Percentiles rank a stretch among this genome's conserved stretches.
Conservation (phyloP, 306 rosid species). For the Morella rubra region DNA sequence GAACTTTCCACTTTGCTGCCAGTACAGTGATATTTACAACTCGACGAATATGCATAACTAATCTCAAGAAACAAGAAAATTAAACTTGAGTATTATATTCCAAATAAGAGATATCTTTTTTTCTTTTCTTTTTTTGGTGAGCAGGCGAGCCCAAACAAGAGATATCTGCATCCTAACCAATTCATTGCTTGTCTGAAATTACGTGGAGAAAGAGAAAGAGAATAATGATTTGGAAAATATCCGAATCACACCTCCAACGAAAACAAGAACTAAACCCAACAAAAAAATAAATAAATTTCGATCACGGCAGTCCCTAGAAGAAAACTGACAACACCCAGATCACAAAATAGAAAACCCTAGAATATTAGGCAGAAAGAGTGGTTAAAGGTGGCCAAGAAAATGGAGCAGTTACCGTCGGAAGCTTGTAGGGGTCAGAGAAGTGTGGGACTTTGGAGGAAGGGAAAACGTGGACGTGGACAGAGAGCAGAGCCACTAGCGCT, state of each 20-base stretch:
- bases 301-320: conserved; percentile 15
- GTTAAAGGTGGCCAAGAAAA: not conserved
- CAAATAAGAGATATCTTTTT: not conserved
- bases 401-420: conserved; percentile 52
- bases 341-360: conserved; percentile 23
- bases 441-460: conserved; percentile 54
- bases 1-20: not conserved
- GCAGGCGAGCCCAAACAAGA: not conserved
- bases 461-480: conserved; percentile 56
- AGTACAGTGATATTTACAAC: not conserved
- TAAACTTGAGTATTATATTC: not conserved
- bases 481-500: conserved; percentile 52
- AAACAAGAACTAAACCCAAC: not conserved
- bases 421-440: conserved; percentile 59
- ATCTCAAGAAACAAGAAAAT: not conserved
- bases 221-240: not conserved
- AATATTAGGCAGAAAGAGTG: not conserved
- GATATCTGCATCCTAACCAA: not conserved
- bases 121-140: no score
- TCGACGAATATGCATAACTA: not conserved
- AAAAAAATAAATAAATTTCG: no score
- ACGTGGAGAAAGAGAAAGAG: no score
- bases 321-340: not conserved
- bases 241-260: not conserved
- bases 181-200: no score